A percentile compares a stretch with the other conserved stretches of the same genome.
phyloP scores from a whole-genome alignment of 2,329 filamentous ascomycete species.

The Didymella arachidicola region DNA sequence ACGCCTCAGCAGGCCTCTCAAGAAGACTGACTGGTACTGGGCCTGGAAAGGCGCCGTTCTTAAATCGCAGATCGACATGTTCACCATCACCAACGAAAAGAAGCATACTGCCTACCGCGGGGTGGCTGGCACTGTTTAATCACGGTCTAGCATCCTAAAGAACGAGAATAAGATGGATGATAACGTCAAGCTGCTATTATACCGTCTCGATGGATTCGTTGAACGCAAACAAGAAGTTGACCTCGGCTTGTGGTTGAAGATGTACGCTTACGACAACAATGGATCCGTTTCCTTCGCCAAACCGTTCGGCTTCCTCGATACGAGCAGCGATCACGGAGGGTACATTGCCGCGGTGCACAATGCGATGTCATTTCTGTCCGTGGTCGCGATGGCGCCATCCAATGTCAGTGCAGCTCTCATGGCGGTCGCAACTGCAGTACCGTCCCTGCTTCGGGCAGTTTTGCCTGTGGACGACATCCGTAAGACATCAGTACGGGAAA shows the following conservation, averaged over 20 bases:
- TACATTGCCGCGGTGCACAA: conserved; percentile 46
- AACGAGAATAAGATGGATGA: conserved; percentile 34
- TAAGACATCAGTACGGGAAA: conserved; percentile 29
- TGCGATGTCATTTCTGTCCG: conserved; percentile 38
- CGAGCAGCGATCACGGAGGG: conserved; percentile 28
- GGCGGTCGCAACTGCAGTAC: conserved; percentile 24
- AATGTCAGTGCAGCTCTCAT: conserved; percentile 24
- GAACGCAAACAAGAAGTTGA: conserved; percentile 29
- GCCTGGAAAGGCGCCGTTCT: conserved; percentile 30
- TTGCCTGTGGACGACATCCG: conserved; percentile 28
- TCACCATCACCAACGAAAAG: conserved; percentile 22
- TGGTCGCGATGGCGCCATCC: conserved; percentile 20
- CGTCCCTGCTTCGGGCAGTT: conserved; percentile 34
- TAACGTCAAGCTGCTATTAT: conserved; percentile 32
- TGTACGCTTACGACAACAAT: conserved; percentile 33
- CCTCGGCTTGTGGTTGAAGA: conserved; percentile 40
- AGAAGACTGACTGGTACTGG: conserved; percentile 37
- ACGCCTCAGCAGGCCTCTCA: conserved; percentile 25
- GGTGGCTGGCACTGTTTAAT: conserved; percentile 41
- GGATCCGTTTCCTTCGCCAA: conserved; percentile 33
- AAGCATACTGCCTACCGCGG: conserved; percentile 14
- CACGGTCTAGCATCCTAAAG: conserved; percentile 52
- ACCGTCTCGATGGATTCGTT: conserved; percentile 32
- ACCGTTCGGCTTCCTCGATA: conserved; percentile 30
- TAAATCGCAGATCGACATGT: conserved; percentile 29